Conservation (phyloP, 1,284 basidiomycete species). For the Marasmius oreades region DNA sequence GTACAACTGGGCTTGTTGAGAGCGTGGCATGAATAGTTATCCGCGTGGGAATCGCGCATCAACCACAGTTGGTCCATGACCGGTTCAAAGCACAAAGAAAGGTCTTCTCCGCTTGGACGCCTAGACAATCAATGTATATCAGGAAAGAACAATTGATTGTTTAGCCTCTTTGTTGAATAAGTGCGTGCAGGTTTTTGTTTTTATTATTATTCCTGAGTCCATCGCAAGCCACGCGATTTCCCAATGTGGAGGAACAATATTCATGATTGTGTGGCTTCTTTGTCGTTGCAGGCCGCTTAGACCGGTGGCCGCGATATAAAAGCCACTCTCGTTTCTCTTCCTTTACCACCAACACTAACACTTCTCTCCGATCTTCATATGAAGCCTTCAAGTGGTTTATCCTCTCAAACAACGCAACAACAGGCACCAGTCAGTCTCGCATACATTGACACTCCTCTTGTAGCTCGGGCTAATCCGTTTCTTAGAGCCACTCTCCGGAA, state of each 20-base stretch:
- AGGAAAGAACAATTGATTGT: too few species aligned
- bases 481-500: background rate
- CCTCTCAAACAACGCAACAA: background rate
- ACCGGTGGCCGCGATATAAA: background rate
- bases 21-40: slow-evolving; percentile 21
- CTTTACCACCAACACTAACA: background rate
- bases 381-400: background rate
- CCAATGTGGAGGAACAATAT: too few species aligned
- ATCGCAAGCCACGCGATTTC: too few species aligned
- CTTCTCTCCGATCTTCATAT: background rate
- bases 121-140: too few species aligned
- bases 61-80: background rate
- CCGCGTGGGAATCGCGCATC: background rate
- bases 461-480: too few species aligned
- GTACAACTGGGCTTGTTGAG: slow-evolving; percentile 31
- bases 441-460: too few species aligned
- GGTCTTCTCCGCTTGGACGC: too few species aligned
- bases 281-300: too few species aligned
- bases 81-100: background rate
- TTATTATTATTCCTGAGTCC: too few species aligned
- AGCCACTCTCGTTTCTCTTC: background rate
- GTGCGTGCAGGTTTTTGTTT: too few species aligned
- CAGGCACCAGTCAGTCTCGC: background rate
- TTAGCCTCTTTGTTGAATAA: too few species aligned
- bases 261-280: background rate